phyloP scores from a whole-genome alignment of 2,329 filamentous ascomycete genomes.

The Talaromyces sp. region DNA sequence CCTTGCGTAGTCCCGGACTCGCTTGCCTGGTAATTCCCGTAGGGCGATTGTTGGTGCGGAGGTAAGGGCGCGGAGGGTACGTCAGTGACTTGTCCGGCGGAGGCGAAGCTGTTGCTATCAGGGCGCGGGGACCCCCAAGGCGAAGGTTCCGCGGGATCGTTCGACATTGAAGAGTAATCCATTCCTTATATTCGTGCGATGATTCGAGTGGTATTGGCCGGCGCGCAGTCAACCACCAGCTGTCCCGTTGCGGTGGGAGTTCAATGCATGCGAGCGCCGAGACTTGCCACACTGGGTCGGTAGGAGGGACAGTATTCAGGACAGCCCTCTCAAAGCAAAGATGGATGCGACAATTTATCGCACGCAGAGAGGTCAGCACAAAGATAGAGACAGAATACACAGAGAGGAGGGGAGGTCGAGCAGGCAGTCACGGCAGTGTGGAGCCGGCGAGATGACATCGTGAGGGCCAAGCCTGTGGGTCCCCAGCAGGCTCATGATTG shows the following conservation, averaged over 20 bases:
- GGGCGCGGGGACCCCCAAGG: conserved; percentile 59
- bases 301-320: neutral
- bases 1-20: conserved; percentile 4
- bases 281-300: neutral
- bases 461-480: neutral
- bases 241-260: neutral
- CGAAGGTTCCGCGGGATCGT: conserved; percentile 52
- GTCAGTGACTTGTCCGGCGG: conserved; percentile 26
- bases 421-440: conserved; percentile 8
- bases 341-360: neutral
- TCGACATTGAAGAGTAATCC: conserved; percentile 60
- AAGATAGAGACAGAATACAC: neutral
- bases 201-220: neutral
- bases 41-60: conserved; percentile 30
- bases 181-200: conserved; percentile 33
- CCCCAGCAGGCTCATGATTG: conserved; percentile 2
- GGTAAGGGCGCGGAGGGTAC: conserved; percentile 38
- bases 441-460: conserved; percentile 10
- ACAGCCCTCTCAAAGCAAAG: neutral
- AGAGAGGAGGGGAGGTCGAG: neutral
- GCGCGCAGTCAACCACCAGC: neutral
- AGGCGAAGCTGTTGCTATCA: conserved; percentile 36
- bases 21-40: conserved; percentile 18
- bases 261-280: neutral
- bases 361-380: neutral